A percentile compares a stretch with the other conserved stretches of the same genome.
Evolutionary conservation across 1,139 yeast species (phyloP).

Genomic region (Suhomyces choctaworum): DNA sequence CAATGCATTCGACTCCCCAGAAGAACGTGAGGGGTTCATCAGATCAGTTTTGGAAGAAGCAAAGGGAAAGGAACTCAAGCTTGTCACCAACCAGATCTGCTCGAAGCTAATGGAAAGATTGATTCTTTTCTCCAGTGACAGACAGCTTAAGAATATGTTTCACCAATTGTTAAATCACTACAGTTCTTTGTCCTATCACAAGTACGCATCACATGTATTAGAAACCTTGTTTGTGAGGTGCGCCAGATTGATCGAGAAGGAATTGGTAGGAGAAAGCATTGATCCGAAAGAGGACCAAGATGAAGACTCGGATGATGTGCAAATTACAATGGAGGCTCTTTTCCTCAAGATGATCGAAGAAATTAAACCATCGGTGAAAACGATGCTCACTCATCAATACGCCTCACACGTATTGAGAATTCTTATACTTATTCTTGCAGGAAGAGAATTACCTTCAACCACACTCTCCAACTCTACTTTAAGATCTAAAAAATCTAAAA

Average conservation of each 20-base stretch:
- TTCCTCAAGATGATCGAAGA: slow-evolving; percentile 68
- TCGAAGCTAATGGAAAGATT: slow-evolving; percentile 89
- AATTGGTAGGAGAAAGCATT: slow-evolving; percentile 43
- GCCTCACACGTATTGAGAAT: slow-evolving; percentile 87
- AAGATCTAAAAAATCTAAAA: slow-evolving; percentile 82
- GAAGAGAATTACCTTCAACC: slow-evolving; percentile 78
- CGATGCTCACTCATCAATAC: slow-evolving; percentile 72
- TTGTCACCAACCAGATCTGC: slow-evolving; percentile 92
- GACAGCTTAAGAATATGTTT: slow-evolving; percentile 65
- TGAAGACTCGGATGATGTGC: slow-evolving; percentile 38
- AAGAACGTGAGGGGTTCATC: slow-evolving; percentile 73
- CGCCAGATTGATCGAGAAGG: slow-evolving; percentile 78
- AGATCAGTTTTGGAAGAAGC: slow-evolving; percentile 82
- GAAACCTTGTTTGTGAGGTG: slow-evolving; percentile 80
- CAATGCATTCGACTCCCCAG: slow-evolving; percentile 72
- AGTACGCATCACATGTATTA: slow-evolving; percentile 90
- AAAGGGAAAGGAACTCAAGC: slow-evolving; percentile 84
- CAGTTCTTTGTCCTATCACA: slow-evolving; percentile 76
- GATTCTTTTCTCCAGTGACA: slow-evolving; percentile 63
- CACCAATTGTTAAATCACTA: slow-evolving; percentile 70
- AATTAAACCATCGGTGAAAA: slow-evolving; percentile 55
- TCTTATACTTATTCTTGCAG: slow-evolving; percentile 68
- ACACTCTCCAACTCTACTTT: slow-evolving; percentile 70
- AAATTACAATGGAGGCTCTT: slow-evolving; percentile 60
- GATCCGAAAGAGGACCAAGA: slow-evolving; percentile 29